Base-by-base conservation (phyloP, 108 stramenopile genomes). In the Nannochloropsis gaditana region DNA sequence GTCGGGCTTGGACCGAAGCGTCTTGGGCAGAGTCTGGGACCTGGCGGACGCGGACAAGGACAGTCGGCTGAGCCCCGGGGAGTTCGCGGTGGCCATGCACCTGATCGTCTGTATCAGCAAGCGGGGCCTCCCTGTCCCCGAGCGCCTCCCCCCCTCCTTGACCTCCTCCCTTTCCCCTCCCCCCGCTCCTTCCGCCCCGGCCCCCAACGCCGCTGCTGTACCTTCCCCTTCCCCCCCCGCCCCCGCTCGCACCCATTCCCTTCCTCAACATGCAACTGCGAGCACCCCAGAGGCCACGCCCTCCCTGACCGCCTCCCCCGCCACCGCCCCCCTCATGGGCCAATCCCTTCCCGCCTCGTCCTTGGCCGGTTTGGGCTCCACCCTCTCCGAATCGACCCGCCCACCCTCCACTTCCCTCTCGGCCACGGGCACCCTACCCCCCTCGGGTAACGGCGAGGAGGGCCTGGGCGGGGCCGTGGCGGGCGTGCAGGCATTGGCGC, bases 61-160 rank as follows among this genome's bases (percentile, higher is more conserved):
- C 19, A 95, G 94, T 83, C 95, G 95, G 88, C 92, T 94, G 45
- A 94, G 94, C 86, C 85, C 85, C 81, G 79, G 93, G 45, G 97
- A 96, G 84, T 98, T 98, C 89, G 95, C 93, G 84, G 89, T 96
- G 15, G 96, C 95, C 2, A 98, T 96, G 96, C 97, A 98, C 89
- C 89, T 98, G 86, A 96, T 98, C 90, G 96, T 96, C 15, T 96
- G 96, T 85, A 86, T 96, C 10, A 86, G 87, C 81, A 91, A 91
- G 42, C 90, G 90, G 84, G 87, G 87, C 15, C 85, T 90, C 9
- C 85, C 89, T 11, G 42, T 90, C 11, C 90, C 90, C 19, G 9
- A 44, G 9, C 80, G 86, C 21, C 89, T 90, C 19, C 90, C 90
- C 6, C 81, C 45, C 47, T 82, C 83, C 80, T 85, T 91, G 17